Base-by-base conservation (phyloP, 2,329 filamentous ascomycete species). In the Pseudogymnoascus sp. region DNA sequence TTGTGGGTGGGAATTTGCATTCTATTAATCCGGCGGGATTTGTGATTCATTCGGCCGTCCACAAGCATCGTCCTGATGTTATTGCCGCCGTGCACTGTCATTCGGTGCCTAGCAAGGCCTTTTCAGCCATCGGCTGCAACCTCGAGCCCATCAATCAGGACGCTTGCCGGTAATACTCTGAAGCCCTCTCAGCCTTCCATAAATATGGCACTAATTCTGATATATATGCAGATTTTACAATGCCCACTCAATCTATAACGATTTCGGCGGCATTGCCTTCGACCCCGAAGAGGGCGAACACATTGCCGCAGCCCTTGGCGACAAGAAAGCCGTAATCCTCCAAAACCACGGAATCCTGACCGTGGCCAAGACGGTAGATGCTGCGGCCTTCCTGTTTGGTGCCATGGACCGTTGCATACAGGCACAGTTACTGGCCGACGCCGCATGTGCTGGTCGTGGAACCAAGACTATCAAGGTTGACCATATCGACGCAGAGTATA, bases 401-500 rank as follows among this genome's bases (percentile, higher is more conserved):
- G 73, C 73, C 25, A 71, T 81, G 61, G 78, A 80, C 61, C 77
- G 72, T 65, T 78, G 74, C 64, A 80, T 78, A 65, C 76, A 77
- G 62, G 74, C 74, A 3, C 79, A 81, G 70, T 68, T 82, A 27
- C 65, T 84, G 41, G 82, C 80, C 3, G 83, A 85, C 68, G 83
- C 82, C 1, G 83, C 83, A 1, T 82, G 82, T 0, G 80, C 72
- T 0, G 85, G 85, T 1, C 76, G 83, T 1, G 88, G 87, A 1
- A 81, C 81, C 4, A 74, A 80, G 68, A 88, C 86, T 1, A 76
- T 87, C 58, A 86, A 86, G 72, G 86, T 91, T 67, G 77, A 79
- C 4, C 82, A 88, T 1, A 84, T 85, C 51, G 88, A 91, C 70
- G 88, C 88, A 0, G 76, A 72, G 13, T 88, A 81, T 66, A 91